phyloP scores from a whole-genome alignment of 208 protist genomes.

The Wallacemonas sp. region DNA sequence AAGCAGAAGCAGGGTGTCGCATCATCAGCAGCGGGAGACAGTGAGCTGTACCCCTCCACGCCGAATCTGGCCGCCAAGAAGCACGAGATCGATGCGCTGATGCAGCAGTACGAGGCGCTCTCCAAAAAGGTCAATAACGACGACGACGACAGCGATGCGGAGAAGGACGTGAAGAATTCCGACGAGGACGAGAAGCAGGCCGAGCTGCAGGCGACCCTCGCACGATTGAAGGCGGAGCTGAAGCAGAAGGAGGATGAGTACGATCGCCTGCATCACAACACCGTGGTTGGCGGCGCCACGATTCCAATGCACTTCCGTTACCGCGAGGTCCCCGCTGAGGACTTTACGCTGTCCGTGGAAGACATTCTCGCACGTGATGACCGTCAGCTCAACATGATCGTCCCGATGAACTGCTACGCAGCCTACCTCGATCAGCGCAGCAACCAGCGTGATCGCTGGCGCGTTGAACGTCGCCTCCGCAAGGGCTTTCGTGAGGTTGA shows the following conservation, averaged over 20 bases:
- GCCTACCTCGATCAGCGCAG: slow-evolving; percentile 71
- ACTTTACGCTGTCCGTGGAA: slow-evolving; percentile 84
- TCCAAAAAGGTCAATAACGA: slow-evolving; percentile 3
- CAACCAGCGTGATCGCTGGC: slow-evolving; percentile 69
- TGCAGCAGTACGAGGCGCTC: slow-evolving; percentile 23
- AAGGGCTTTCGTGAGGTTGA: slow-evolving; percentile 76
- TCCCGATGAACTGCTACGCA: slow-evolving; percentile 92
- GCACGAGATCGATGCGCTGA: slow-evolving; percentile 43
- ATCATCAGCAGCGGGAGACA: background rate
- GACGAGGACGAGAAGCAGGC: background rate
- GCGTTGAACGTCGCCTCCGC: slow-evolving; percentile 50
- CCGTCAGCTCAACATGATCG: slow-evolving; percentile 92
- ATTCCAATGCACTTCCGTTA: slow-evolving; percentile 73
- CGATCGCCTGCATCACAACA: slow-evolving; percentile 74
- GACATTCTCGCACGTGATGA: slow-evolving; percentile 90
- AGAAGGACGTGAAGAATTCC: slow-evolving; percentile 19
- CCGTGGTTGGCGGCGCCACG: slow-evolving; percentile 28
- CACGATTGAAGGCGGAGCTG: slow-evolving; percentile 55
- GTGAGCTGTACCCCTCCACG: background rate
- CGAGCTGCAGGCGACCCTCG: slow-evolving; percentile 29
- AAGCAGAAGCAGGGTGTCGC: too few species aligned
- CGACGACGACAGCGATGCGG: background rate
- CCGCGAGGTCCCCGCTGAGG: slow-evolving; percentile 74
- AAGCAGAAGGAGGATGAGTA: slow-evolving; percentile 86
- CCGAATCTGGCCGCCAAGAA: slow-evolving; percentile 11